phyloP scores from a whole-genome alignment of 2,329 filamentous ascomycete genomes.

The Neopestalotiopsis clavispora region DNA sequence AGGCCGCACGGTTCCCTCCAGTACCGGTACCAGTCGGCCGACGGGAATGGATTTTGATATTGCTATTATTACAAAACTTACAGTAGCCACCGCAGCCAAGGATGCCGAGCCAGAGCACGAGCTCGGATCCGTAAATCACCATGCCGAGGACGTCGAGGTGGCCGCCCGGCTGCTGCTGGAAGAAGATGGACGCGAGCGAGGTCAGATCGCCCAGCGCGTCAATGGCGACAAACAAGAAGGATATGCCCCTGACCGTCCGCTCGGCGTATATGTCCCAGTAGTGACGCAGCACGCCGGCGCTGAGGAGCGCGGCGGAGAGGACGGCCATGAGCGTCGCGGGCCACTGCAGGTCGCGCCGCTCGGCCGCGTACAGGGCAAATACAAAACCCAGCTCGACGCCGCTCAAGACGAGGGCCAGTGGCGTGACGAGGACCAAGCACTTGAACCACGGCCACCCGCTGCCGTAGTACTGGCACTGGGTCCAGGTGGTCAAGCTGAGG shows the following conservation, averaged over 20 bases:
- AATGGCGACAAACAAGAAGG: conserved; percentile 73
- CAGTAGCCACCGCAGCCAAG: conserved; percentile 58
- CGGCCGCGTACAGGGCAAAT: conserved; percentile 56
- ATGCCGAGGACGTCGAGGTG: conserved; percentile 64
- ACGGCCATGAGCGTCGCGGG: conserved; percentile 70
- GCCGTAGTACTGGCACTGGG: conserved; percentile 47
- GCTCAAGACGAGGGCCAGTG: conserved; percentile 61
- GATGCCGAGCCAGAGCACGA: conserved; percentile 70
- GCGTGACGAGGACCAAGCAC: background rate
- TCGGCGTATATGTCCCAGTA: conserved; percentile 73
- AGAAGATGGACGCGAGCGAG: conserved; percentile 68
- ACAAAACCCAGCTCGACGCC: conserved; percentile 64
- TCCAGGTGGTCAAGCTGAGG: conserved; percentile 48
- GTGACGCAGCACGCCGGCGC: conserved; percentile 69
- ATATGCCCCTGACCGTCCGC: conserved; percentile 71
- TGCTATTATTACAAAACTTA: background rate
- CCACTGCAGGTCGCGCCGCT: conserved; percentile 55
- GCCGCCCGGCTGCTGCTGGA: conserved; percentile 56
- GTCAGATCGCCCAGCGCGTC: conserved; percentile 73
- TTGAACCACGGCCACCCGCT: background rate
- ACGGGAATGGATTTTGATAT: background rate
- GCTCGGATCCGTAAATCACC: conserved; percentile 69
- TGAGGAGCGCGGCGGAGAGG: conserved; percentile 65
- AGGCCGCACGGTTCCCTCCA: background rate
- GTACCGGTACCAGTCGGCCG: background rate